A percentile compares a stretch with the other conserved stretches of the same genome.
phyloP scores from a whole-genome alignment of 108 stramenopile genomes.

The Skeletonema costatum region DNA sequence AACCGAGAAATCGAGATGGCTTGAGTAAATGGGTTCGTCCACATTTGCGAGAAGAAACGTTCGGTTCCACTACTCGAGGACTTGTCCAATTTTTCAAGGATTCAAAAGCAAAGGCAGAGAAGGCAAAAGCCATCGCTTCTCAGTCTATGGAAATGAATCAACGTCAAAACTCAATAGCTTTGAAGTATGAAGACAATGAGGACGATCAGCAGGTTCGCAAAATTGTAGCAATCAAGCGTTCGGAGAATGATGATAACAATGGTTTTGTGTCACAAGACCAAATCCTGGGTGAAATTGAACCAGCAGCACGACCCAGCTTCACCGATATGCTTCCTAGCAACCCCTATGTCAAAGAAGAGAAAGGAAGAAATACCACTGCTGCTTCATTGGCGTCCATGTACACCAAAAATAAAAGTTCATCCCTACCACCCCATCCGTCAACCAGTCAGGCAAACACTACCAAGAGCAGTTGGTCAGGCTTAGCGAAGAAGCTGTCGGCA shows the following conservation, averaged over 20 bases:
- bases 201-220: background rate
- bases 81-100: constrained; percentile 71
- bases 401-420: constrained; percentile 1
- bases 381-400: constrained; percentile 15
- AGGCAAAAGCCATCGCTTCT: constrained; percentile 22
- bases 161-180: constrained; percentile 39
- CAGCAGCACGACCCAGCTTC: background rate
- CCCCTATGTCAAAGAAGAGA: background rate
- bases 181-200: constrained; percentile 8
- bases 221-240: background rate
- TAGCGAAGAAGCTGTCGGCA: constrained; percentile 6
- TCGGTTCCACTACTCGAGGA: constrained; percentile 56
- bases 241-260: constrained; percentile 24
- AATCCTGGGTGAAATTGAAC: background rate
- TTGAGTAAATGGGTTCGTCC: constrained; percentile 88
- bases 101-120: constrained; percentile 55
- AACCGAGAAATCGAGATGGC: constrained; percentile 68
- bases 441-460: background rate
- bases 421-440: background rate
- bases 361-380: background rate
- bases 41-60: constrained; percentile 72
- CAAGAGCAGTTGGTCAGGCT: constrained; percentile 9
- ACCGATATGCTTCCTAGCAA: background rate
- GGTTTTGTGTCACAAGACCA: background rate
- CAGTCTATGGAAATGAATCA: constrained; percentile 27